Base-by-base conservation (phyloP, 176 grass and related monocot species). In the Triticum dicoccoides region DNA sequence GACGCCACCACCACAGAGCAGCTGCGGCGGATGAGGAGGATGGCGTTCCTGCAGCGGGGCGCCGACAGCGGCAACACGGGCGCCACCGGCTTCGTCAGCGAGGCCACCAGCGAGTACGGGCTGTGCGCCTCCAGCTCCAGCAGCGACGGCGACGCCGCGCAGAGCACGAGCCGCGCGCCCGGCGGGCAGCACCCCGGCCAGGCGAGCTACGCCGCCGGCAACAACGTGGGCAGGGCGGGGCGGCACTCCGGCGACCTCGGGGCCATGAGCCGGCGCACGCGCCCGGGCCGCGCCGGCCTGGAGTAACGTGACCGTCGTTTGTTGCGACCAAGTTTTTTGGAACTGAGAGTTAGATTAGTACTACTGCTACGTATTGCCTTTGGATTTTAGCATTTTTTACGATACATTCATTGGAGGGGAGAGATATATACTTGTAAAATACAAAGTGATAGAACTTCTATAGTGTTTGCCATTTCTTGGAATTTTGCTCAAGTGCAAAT, bases 31-130 rank as follows among this genome's bases (percentile, higher is more conserved):
- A 70, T 98, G 29, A 56, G 86, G 82, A 77, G 84, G 85, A 76
- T 95, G 88, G 96, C 91, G 61, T 98, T 95, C 83, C 32, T 37
- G 81, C 25, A 29, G 39, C 80, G 44, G 32, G 73, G 73, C 73
- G 73, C 73, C 73, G 73, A 52, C 73, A 30, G 44, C 44, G 44
- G 18, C 73, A 59, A 52, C 44, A 52, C 44, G 10, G 69, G 69
- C 69, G 38, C 8, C 71, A 74, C 71, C 13, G 73, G 74, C 58
- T 86, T 80, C 61, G 11, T 74, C 7, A 98, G 96, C 78, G 89
- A 90, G 33, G 83, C 25, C 71, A 93, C 86, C 17, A 95, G 91
- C 51, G 86, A 95, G 51, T 95, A 87, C 38, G 84, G 86, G 1
- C 73, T 72, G 11, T 17, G 86, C 61, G 90, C 83, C 11, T 90